Percentiles rank a stretch among this genome's conserved stretches.
phyloP scores from a whole-genome alignment of 2,329 filamentous ascomycete species.

The Botrytis elliptica region DNA sequence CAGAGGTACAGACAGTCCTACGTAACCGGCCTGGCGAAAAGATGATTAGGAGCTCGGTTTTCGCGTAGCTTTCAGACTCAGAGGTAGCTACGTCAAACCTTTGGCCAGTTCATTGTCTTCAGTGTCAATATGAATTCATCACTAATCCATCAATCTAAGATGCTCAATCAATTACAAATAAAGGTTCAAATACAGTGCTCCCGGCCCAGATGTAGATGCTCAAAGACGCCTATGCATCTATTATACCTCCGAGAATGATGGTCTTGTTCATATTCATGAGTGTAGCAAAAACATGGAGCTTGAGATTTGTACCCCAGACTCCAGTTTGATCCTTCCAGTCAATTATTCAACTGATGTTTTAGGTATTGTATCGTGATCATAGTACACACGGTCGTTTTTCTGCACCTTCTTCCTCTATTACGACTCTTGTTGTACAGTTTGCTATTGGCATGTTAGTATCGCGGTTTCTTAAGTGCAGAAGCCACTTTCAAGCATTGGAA shows the following conservation, averaged over 20 bases:
- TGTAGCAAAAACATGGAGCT: background rate
- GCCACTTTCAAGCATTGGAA: constrained; percentile 1
- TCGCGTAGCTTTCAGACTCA: background rate
- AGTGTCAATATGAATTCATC: constrained; percentile 1
- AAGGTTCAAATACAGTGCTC: constrained; percentile 7
- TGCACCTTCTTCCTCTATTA: constrained; percentile 15
- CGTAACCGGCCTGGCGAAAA: background rate
- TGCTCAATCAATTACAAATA: constrained; percentile 11
- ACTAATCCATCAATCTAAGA: constrained; percentile 8
- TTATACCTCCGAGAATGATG: background rate
- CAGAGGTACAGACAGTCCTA: background rate
- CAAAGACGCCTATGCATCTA: background rate
- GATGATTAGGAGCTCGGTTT: background rate
- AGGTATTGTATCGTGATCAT: constrained; percentile 21
- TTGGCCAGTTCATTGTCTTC: background rate
- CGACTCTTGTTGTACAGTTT: constrained; percentile 40
- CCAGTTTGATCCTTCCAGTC: constrained; percentile 6
- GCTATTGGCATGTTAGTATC: constrained; percentile 30
- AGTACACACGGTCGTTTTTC: constrained; percentile 28
- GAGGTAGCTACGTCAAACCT: no score
- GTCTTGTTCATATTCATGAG: background rate
- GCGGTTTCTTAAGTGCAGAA: background rate
- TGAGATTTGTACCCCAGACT: background rate
- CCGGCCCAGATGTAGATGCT: background rate
- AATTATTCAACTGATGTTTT: constrained; percentile 15